These are phyloP conservation scores for Solanum boliviense DNA, from an alignment of 257 asterid species.

Conservation along the genomic window DNA sequence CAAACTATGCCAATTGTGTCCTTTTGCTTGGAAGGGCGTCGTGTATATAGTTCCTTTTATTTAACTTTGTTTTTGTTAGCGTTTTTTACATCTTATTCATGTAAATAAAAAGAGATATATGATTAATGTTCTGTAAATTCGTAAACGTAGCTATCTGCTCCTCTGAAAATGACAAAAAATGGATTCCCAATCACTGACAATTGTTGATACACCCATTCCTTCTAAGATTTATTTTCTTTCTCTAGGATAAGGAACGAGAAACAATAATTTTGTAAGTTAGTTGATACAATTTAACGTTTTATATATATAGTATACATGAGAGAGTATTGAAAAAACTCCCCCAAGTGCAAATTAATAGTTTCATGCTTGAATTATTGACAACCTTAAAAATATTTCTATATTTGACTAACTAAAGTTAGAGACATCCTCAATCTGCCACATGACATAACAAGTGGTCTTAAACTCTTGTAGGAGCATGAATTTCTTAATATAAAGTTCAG, in stretches of 20 bases:
- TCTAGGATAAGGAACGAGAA: background rate
- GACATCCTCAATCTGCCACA: accelerated
- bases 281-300: background rate
- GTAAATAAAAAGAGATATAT: background rate
- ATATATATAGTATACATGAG: too few relatives aligned
- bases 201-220: background rate
- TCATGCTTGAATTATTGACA: background rate
- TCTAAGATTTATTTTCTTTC: background rate
- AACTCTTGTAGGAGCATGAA: background rate
- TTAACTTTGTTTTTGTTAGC: background rate
- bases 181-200: background rate
- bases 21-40: background rate
- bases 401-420: too few relatives aligned
- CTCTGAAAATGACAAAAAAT: background rate
- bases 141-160: background rate
- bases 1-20: background rate
- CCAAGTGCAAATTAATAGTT: too few relatives aligned
- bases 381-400: too few relatives aligned
- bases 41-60: background rate
- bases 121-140: background rate
- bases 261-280: background rate
- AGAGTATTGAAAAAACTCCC: too few relatives aligned
- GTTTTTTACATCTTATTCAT: background rate
- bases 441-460: too few relatives aligned
- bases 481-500: background rate